Conservation (phyloP, 1,139 yeast genomes). For the Blastobotrys buckinghamii region DNA sequence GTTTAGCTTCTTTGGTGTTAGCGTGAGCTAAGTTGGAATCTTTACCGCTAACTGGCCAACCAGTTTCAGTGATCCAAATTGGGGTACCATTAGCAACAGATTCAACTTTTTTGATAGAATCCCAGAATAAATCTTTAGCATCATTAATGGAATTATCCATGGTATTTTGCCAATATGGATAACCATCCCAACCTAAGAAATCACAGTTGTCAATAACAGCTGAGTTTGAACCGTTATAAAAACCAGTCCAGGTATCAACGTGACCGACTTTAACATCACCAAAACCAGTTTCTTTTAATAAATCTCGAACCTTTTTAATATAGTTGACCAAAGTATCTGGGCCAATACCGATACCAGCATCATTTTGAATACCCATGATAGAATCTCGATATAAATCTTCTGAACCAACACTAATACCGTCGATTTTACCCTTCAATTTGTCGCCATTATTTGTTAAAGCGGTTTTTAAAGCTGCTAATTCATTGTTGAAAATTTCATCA, state of each 20-base stretch:
- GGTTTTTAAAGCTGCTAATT: constrained; percentile 27
- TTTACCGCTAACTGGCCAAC: constrained; percentile 41
- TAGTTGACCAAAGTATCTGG: constrained; percentile 60
- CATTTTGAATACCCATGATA: constrained; percentile 25
- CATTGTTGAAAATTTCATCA: constrained; percentile 28
- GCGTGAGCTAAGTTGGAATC: constrained; percentile 19
- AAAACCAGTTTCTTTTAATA: constrained; percentile 34
- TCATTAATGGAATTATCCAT: constrained; percentile 21
- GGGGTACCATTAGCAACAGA: constrained; percentile 45
- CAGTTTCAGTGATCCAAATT: constrained; percentile 90
- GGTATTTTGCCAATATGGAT: constrained; percentile 26
- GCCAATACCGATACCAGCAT: constrained; percentile 45
- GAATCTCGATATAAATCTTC: constrained; percentile 80
- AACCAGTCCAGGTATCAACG: constrained; percentile 26
- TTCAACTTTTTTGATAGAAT: constrained; percentile 17
- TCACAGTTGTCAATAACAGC: constrained; percentile 19
- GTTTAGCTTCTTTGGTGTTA: constrained; percentile 19
- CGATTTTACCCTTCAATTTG: constrained; percentile 35
- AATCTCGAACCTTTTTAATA: constrained; percentile 53
- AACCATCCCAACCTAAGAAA: constrained; percentile 22
- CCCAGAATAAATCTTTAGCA: constrained; percentile 18
- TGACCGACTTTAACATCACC: constrained; percentile 20
- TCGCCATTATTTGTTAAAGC: constrained; percentile 24
- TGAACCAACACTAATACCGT: constrained; percentile 78
- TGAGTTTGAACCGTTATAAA: constrained; percentile 23